A percentile compares a stretch with the other conserved stretches of the same genome.
Evolutionary conservation across 192 early-diverging fungal genomes (phyloP).

Genomic region (Mycoemilia scoparia): DNA sequence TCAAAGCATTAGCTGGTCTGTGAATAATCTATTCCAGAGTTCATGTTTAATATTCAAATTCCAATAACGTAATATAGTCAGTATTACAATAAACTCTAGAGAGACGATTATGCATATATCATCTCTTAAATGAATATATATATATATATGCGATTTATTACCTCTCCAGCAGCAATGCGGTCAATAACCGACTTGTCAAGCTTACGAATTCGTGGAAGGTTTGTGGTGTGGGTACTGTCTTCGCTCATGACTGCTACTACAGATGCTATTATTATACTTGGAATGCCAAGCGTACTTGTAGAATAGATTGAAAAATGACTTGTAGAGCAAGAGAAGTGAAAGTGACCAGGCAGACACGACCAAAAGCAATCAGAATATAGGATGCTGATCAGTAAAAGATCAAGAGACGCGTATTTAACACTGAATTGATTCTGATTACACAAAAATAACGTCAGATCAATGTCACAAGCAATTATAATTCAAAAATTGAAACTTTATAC

Average conservation of each 20-base stretch:
- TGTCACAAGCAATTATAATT: no score
- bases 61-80: not conserved
- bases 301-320: no score
- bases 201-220: constrained; percentile 50
- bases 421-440: no score
- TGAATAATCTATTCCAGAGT: constrained; percentile 60
- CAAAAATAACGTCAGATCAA: no score
- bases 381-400: no score
- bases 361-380: no score
- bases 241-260: not conserved
- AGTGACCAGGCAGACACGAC: no score
- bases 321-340: no score
- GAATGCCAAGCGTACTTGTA: no score
- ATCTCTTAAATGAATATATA: constrained; percentile 2
- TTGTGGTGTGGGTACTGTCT: constrained; percentile 4
- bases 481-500: no score
- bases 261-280: not conserved
- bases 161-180: constrained; percentile 93
- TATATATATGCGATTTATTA: constrained; percentile 4
- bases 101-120: not conserved
- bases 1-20: constrained; percentile 84
- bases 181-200: constrained; percentile 81
- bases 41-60: not conserved
- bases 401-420: no score
- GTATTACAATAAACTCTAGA: not conserved